Base-by-base conservation (phyloP, 345 rosid species). In the Citrus trifoliata region DNA sequence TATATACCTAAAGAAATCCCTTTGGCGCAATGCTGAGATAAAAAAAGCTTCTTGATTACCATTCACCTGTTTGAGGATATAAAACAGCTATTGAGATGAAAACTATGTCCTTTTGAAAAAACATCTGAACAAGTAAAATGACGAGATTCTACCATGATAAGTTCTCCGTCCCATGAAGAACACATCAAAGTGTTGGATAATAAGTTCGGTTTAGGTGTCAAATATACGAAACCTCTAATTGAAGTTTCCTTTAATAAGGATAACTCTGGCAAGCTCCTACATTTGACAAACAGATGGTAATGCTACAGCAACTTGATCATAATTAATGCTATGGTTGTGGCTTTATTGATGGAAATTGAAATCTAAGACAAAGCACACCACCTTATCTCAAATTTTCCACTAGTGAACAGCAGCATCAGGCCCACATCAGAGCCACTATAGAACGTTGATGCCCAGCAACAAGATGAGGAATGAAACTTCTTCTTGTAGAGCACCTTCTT, bases 371-470 rank as follows among this genome's bases (percentile, higher is more conserved):
- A 78, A 42, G 10, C 13, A 35, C 64, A 70, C 78, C 85, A 95
- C 98, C 99, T 95, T 87, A 93, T 88, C 83, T 93, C 98, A 77
- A 92, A 66, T 71, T 83, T 88, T 77, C 96, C 99, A 71, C 78
- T 83, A 58, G 88, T 67, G 82, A 89, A 89, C 69, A 90, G 84
- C 79, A 95, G 98, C 14, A 88, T 80, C 55, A 93, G 95, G 82
- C 96, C 97, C 76, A 88, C 85, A 83, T 87, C 88, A 22, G 96
- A 79, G 27, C 79, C 85, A 82, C 86, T 73, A 66, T 63, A 78
- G 78, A 95, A 90, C 32, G 90, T 85, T 56, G 97, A 92, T 82
- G 98, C 99, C 89, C 89, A 95, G 89, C 90, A 92, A 82, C 97
- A 90, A 19, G 89, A 76, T 48, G 88, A 82, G 67, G 93, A 89